Conservation (phyloP, 2,329 filamentous ascomycete genomes). For the Dactylellina haptotyla region DNA sequence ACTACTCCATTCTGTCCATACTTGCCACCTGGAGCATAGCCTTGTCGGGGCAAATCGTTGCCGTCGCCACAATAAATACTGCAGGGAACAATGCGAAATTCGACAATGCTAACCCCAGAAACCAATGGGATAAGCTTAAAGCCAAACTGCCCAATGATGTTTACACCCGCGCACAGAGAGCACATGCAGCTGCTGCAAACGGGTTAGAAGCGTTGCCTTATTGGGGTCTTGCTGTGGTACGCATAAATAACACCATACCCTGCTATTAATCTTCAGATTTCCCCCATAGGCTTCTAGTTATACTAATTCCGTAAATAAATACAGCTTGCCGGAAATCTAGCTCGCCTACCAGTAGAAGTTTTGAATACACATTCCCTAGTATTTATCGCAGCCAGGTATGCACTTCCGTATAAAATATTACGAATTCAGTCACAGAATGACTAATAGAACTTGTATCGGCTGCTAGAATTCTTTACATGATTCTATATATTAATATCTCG, state of each 20-base stretch:
- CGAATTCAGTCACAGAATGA: too few relatives aligned
- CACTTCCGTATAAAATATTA: too few relatives aligned
- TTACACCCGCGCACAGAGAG: conserved; percentile 12
- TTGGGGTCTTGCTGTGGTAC: conserved; percentile 25
- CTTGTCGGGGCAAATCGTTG: conserved; percentile 9
- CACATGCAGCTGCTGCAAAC: conserved; percentile 17
- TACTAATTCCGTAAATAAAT: neutral
- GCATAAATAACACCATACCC: conserved; percentile 8
- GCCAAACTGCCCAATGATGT: conserved; percentile 9
- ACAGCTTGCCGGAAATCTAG: neutral
- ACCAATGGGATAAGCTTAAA: conserved; percentile 21
- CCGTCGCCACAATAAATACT: neutral
- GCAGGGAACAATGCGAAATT: neutral
- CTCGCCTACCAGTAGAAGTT: neutral
- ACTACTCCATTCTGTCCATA: conserved; percentile 32
- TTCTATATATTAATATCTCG: too few relatives aligned
- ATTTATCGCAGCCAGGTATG: neutral
- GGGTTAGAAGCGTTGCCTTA: conserved; percentile 10
- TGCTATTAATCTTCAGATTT: neutral
- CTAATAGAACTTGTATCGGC: too few relatives aligned
- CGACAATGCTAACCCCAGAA: conserved; percentile 25
- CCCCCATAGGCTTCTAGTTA: neutral
- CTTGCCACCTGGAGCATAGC: conserved; percentile 27
- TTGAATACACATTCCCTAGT: neutral
- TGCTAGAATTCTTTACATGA: too few relatives aligned